Percentiles rank a stretch among this genome's conserved stretches.
phyloP scores from a whole-genome alignment of 192 early-diverging fungal species.

The Backusella morwellensis region DNA sequence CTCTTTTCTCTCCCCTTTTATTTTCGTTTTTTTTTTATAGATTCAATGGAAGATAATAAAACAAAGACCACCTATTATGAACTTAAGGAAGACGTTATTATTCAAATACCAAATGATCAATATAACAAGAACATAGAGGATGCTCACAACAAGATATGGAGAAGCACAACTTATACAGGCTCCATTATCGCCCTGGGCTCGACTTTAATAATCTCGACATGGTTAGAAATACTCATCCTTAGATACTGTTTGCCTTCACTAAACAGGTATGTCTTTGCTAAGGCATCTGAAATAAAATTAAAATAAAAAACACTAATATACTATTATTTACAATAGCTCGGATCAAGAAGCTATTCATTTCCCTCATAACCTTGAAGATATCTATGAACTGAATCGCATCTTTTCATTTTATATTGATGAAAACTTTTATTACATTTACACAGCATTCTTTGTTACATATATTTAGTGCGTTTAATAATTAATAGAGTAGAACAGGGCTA shows the following conservation, averaged over 20 bases:
- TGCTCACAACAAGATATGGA: neutral
- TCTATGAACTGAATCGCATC: slow-evolving; percentile 43
- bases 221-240: neutral
- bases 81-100: neutral
- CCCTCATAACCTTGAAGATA: slow-evolving; percentile 47
- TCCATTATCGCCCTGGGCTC: neutral
- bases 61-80: neutral
- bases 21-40: no score
- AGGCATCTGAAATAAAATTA: neutral
- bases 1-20: no score
- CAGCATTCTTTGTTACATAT: slow-evolving; percentile 45
- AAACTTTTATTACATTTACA: slow-evolving; percentile 45
- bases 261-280: neutral
- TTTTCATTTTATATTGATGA: slow-evolving; percentile 47
- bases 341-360: slow-evolving; percentile 43
- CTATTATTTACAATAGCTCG: slow-evolving; percentile 27
- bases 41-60: neutral
- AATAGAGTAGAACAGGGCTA: no score
- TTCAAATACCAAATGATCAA: neutral
- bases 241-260: neutral
- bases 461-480: slow-evolving; percentile 46
- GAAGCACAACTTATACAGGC: neutral
- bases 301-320: neutral
- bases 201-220: neutral
- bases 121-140: no score